Base-by-base conservation (phyloP, 805 yeast species). In the Pichia phayaonensis region DNA sequence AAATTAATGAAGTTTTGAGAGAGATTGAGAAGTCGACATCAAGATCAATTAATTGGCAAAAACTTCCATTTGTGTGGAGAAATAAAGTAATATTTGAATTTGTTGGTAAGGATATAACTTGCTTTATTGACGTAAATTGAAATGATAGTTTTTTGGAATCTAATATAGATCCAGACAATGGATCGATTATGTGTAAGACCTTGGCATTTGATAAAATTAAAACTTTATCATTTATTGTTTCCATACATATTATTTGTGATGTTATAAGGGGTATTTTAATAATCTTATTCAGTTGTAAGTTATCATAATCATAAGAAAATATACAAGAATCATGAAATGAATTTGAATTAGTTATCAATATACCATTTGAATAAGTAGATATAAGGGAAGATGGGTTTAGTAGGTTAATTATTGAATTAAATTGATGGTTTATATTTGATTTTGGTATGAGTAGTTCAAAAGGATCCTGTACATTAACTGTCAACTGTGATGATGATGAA, bases 1-100 rank as follows among this genome's bases (percentile, higher is more conserved):
- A 48, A 1, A 50, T 49, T 4, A 55, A 42, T 11, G 48, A n/a
- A 13, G 60, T 20, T 20, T 20, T 20, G 7, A 39, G 49, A 16
- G 23, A 31, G 2, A 27, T 13, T 16, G 23, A n/a, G 15, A 48
- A 34, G 26, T 47, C 27, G 3, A 31, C 8, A 39, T 44, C 38
- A 29, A 44, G 5, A 8, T 21, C 18, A 18, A 48, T 23, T 16
- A 44, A 27, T 38, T 48, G 51, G 23, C 40, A 42, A 39, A 23
- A 48, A 39, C 44, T 48, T 24, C 46, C 36, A 26, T 16, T 26
- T 21, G 50, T 26, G 27, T 42, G 26, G 8, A 40, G 41, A 8
- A 27, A 12, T 10, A 40, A 2, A 2, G 21, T 40, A 22, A 16
- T 11, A n/a, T 29, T 36, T 26, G 23, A 27, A 27, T 36, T 22